Conservation (phyloP, 257 asterid species). For the Paulownia fortunei region DNA sequence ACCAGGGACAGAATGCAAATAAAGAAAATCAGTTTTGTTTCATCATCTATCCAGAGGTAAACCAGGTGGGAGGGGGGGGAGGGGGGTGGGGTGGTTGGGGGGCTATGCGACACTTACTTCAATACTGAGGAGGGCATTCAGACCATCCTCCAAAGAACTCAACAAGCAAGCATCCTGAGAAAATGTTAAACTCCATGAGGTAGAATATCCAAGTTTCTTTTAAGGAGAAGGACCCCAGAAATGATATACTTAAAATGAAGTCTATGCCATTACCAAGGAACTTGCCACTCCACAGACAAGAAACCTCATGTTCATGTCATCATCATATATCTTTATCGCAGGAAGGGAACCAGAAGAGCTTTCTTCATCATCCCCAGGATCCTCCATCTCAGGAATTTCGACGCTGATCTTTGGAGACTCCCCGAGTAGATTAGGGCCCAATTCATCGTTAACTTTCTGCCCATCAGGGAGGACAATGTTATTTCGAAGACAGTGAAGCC, state of each 20-base stretch:
- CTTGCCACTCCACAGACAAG: conserved; percentile 80
- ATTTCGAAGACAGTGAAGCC: conserved; percentile 75
- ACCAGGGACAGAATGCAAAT: not conserved
- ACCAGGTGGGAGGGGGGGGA: too few relatives aligned
- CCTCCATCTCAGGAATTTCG: conserved; percentile 71
- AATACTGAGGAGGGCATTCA: conserved; percentile 81
- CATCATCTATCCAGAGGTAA: not conserved
- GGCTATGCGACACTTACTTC: conserved; percentile 66
- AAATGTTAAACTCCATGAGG: conserved; percentile 7
- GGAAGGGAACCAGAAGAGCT: conserved; percentile 73
- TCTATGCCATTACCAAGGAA: conserved; percentile 63
- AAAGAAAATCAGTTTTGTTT: conserved; percentile 13
- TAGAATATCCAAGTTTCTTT: conserved; percentile 15
- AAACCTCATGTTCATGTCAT: conserved; percentile 76
- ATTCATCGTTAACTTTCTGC: conserved; percentile 44
- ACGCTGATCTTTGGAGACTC: conserved; percentile 76
- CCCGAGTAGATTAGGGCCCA: conserved; percentile 79
- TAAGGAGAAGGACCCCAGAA: not conserved
- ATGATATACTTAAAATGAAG: not conserved
- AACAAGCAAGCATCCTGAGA: conserved; percentile 72
- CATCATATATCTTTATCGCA: conserved; percentile 90
- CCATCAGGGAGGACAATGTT: conserved; percentile 51
- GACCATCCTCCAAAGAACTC: conserved; percentile 83
- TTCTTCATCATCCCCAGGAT: conserved; percentile 80
- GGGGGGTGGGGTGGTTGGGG: not conserved